Evolutionary conservation across 2,329 filamentous ascomycete genomes (phyloP), one percentile per base, ranked within the genome.

Genomic region (Whalleya microplaca): DNA sequence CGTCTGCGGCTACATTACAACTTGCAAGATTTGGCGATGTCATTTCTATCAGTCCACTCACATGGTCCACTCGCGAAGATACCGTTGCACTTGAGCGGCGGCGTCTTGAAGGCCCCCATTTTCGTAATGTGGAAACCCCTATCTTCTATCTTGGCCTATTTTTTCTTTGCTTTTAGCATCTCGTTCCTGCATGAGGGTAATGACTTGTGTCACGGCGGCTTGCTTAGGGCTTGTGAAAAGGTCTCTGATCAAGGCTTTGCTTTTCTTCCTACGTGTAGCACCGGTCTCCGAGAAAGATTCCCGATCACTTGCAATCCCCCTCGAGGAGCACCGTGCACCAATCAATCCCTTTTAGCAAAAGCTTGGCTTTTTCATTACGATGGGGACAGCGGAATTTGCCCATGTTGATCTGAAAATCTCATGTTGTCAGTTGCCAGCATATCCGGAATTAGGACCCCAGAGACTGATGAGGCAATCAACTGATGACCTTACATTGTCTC

Each of bases 151-250:
- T 42, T 32, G 23, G 23, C 40, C 49, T 60, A 45, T 54, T 56
- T 40, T 48, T 58, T 56, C 61, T 63, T 63, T 67, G 62, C 62
- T 61, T 64, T 58, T 57, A 62, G 55, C 53, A 60, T 37, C 51
- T 55, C 55, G 66, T 69, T 69, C 66, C 66, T 69, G 66, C 66
- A 69, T 65, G 65, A 69, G 66, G 65, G 65, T 58, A 56, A 55
- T 53, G 59, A 51, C 50, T 57, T 60, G 59, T 64, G 57, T 54
- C 45, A 64, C 62, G 45, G 50, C 49, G 45, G 52, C 45, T 37
- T n/a, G 44, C 47, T 52, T 41, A 41, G 43, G 50, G 41, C 48
- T 46, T 59, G 37, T 19, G 32, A 41, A 21, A 45, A 18, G 20
- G 21, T 18, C 50, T 44, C 45, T 47, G 18, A 51, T 52, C 44